phyloP scores from a whole-genome alignment of 169 alveolate genomes.

The Babesia ovis region DNA sequence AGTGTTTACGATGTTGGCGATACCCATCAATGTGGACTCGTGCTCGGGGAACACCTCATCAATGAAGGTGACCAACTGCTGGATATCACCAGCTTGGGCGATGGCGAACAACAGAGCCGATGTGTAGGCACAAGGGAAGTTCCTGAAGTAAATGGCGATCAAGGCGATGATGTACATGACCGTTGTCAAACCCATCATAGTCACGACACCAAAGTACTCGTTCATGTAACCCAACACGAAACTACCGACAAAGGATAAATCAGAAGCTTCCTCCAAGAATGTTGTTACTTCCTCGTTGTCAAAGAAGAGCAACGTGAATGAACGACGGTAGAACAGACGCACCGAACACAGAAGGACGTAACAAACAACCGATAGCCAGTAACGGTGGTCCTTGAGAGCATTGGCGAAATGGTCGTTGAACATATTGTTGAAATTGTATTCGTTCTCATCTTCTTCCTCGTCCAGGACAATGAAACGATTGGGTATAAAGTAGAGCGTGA shows the following conservation, averaged over 20 bases:
- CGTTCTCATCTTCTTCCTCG: slow-evolving; percentile 2
- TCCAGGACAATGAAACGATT: slow-evolving; percentile 13
- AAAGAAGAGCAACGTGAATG: slow-evolving; percentile 47
- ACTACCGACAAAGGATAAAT: slow-evolving; percentile 30
- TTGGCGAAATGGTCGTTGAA: slow-evolving; percentile 4
- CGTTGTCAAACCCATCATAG: slow-evolving; percentile 30
- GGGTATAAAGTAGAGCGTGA: slow-evolving; percentile 47
- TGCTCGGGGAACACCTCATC: slow-evolving; percentile 38
- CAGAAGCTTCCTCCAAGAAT: slow-evolving; percentile 33
- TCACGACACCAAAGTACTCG: slow-evolving; percentile 48
- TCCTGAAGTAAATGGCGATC: slow-evolving; percentile 22
- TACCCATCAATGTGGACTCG: slow-evolving; percentile 64
- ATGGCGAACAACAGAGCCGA: slow-evolving; percentile 42
- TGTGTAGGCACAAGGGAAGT: slow-evolving; percentile 37
- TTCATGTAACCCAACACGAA: slow-evolving; percentile 45
- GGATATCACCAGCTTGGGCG: slow-evolving; percentile 62
- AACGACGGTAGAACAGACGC: slow-evolving; percentile 36
- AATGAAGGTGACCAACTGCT: slow-evolving; percentile 57
- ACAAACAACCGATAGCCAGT: slow-evolving; percentile 34
- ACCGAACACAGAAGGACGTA: slow-evolving; percentile 43
- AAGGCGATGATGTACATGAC: slow-evolving; percentile 39
- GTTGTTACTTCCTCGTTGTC: slow-evolving; percentile 29
- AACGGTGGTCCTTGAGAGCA: slow-evolving; percentile 16
- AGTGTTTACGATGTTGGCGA: slow-evolving; percentile 24
- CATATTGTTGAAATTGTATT: neutral